Evolutionary conservation across 129 eudicot species (phyloP), one percentile per base, ranked within the genome.

Genomic region (Centaurea solstitialis): DNA sequence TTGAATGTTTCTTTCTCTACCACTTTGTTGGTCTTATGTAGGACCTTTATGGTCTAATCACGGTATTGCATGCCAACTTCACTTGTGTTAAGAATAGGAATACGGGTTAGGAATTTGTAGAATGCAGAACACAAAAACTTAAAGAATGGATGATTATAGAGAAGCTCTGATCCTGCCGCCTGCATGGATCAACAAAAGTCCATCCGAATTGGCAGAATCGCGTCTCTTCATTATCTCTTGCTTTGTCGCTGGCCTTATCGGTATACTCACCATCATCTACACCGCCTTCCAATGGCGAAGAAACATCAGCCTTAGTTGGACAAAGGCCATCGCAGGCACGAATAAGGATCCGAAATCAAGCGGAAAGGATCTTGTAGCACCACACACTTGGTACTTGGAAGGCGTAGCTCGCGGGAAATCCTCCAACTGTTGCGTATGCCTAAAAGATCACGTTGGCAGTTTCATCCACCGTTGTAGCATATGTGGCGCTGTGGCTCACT

Each of bases 211-310:
- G 86, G 86, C 86, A 40, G 99, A 93, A 79, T 85, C 98, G 68
- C 90, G 75, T 71, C 87, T 93, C 41, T 91, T 96, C 75, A 75
- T 91, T 35, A 61, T 93, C 76, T 89, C 99, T 21, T 96, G 96
- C 85, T 87, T 93, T 70, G 81, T 93, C 24, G 97, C 99, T 73
- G 99, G 93, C 50, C 87, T 93, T 71, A 83, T 96, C 45, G 99
- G 99, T 47, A 89, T 96, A 72, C 71, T 96, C 67, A 96, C 99
- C 65, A 96, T 96, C 74, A 77, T 86, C 43, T 93, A 91, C 80
- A 96, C 99, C 8, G 98, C 99, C 33, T 96, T 93, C 78, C 99
- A 96, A 72, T 96, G 99, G 99, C 88, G 99, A 90, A 96, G 98
- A 87, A 96, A 93, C 81, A 96, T 93, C 72, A 96, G 90, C 73